Percentiles rank a stretch among this genome's conserved stretches.
Conservation (phyloP, 2,329 filamentous ascomycete species). For the Acrocalymma vagum region DNA sequence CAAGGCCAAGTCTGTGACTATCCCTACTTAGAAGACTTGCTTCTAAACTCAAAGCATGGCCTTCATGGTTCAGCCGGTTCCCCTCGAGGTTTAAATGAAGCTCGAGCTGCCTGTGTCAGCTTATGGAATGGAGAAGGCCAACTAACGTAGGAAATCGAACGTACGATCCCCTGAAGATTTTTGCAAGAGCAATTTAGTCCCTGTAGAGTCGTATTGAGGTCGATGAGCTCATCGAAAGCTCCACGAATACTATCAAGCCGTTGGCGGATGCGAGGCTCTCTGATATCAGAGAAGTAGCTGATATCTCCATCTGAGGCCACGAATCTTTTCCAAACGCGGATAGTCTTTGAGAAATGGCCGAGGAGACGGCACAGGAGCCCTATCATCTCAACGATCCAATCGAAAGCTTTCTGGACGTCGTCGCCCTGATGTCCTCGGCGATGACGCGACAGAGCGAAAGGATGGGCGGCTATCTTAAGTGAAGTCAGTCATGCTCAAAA, state of each 20-base stretch:
- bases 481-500: not conserved
- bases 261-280: not conserved
- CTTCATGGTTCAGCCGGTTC: too few relatives aligned
- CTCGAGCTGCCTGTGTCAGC: conserved; percentile 8
- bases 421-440: not conserved
- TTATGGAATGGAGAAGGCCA: not conserved
- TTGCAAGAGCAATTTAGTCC: conserved; percentile 14
- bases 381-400: conserved; percentile 9
- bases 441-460: not conserved
- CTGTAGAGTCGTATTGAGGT: conserved; percentile 7
- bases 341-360: conserved; percentile 7
- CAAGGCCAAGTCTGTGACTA: not conserved
- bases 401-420: conserved; percentile 5
- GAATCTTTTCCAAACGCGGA: conserved; percentile 8
- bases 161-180: too few relatives aligned
- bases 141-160: conserved; percentile 13
- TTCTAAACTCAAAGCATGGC: conserved; percentile 2
- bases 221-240: conserved; percentile 14
- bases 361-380: conserved; percentile 11
- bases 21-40: conserved; percentile 2
- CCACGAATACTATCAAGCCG: conserved; percentile 8
- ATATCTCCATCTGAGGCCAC: conserved; percentile 8
- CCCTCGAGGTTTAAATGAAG: too few relatives aligned
- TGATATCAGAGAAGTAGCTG: conserved; percentile 19
- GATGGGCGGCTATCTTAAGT: conserved; percentile 3